Conservation (phyloP, 2,329 filamentous ascomycete genomes). For the Ophiostoma montium region DNA sequence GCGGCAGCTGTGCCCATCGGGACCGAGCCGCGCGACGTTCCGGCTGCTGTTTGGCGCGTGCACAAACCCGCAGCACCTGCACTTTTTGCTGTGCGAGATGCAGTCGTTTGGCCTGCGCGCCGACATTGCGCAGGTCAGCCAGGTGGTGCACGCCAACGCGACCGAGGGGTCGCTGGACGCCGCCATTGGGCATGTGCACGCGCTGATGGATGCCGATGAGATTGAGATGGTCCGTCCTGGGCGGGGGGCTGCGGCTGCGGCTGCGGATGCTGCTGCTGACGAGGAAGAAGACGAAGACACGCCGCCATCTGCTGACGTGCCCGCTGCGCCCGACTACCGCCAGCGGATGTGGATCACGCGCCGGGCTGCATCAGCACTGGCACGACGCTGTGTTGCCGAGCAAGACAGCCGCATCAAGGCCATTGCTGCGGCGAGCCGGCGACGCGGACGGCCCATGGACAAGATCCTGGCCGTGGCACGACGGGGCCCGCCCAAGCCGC, state of each 20-base stretch:
- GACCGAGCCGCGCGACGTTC: conserved; percentile 24
- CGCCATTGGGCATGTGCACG: conserved; percentile 21
- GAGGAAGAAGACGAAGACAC: not conserved
- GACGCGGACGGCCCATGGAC: conserved; percentile 12
- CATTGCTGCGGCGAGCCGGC: conserved; percentile 17
- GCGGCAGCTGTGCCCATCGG: conserved; percentile 21
- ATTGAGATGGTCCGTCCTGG: too few relatives aligned
- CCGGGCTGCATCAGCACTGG: conserved; percentile 20
- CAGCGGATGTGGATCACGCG: conserved; percentile 20
- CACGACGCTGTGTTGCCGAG: conserved; percentile 21
- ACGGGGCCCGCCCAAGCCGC: not conserved
- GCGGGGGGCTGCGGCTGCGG: not conserved
- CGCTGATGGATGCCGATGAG: conserved; percentile 12
- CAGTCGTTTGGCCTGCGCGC: conserved; percentile 21
- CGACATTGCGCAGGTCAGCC: conserved; percentile 18
- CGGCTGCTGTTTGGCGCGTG: conserved; percentile 21
- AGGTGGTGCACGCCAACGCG: conserved; percentile 21
- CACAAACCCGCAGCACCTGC: conserved; percentile 17
- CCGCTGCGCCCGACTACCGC: not conserved
- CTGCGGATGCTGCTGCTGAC: not conserved
- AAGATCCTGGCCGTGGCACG: not conserved
- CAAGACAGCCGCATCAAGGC: conserved; percentile 21
- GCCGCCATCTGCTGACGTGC: too few relatives aligned
- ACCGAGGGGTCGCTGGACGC: conserved; percentile 21
- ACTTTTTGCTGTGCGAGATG: conserved; percentile 26